Base-by-base conservation (phyloP, 1,284 basidiomycete species). In the Pulveroboletus sp. region DNA sequence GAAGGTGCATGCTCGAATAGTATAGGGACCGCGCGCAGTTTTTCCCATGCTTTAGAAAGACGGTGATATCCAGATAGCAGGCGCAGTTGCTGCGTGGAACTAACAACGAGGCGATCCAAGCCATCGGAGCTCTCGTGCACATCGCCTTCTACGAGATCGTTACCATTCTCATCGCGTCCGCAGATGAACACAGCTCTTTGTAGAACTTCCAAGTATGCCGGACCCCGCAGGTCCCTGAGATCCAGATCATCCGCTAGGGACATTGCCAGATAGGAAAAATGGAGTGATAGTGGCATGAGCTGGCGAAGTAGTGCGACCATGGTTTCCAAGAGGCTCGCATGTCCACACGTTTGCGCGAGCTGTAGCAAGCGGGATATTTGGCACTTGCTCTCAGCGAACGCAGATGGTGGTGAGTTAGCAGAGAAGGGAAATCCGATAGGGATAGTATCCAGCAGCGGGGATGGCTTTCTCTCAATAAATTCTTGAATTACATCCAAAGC, bases 131-230 rank as follows among this genome's bases (percentile, higher is more conserved):
- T 72, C 53, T 66, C 71, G 50, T 64, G 63, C 37, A 67, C 57
- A 36, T 67, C 65, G 41, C 70, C 71, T 46, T 70, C 67, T n/a
- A 56, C 57, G 50, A 64, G 57, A 35, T 50, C 36, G 36, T 62
- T 50, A 19, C 52, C 58, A 17, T 52, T 47, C 32, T 57, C 54
- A 47, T 57, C 58, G 40, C 52, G 56, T 13, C 58, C 62, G 37
- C 64, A 75, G 24, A 82, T 78, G 51, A 85, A 76, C 10, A 73
- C 69, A 6, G 76, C 77, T 62, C 80, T 83, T 63, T 82, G 82
- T 78, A 89, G 81, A 19, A 87, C 81, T 64, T 86, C 84, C 51
- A 87, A 73, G 67, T 89, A 89, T 21, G 85, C 86, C 1, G 77
- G 72, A 33, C 86, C 87, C 24, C 80, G 74, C 40, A 89, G 71